Conservation (phyloP, 1,139 yeast species). For the Pichia sp. region DNA sequence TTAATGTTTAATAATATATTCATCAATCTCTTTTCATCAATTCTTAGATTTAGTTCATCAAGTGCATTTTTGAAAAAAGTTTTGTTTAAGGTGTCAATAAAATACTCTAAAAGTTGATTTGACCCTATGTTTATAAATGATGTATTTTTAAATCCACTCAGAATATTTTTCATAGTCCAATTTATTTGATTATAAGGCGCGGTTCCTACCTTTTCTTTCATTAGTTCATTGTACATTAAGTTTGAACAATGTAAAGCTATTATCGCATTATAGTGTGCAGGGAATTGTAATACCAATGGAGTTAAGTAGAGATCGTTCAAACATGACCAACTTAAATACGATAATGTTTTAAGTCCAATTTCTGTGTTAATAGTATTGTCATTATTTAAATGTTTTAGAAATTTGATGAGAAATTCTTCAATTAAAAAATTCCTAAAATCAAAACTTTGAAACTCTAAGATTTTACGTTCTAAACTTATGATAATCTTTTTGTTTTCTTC, state of each 20-base stretch:
- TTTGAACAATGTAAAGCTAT: slow-evolving; percentile 53
- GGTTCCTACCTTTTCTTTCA: slow-evolving; percentile 6
- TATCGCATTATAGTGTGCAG: slow-evolving; percentile 76
- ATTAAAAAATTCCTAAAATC: slow-evolving; percentile 60
- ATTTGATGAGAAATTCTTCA: slow-evolving; percentile 68
- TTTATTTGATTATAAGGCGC: background rate
- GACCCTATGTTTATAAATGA: slow-evolving; percentile 28
- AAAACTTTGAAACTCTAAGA: slow-evolving; percentile 34
- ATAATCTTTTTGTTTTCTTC: slow-evolving; percentile 44
- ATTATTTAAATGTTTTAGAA: slow-evolving; percentile 38
- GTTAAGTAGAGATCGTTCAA: slow-evolving; percentile 71
- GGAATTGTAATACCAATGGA: slow-evolving; percentile 61
- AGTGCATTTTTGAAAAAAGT: slow-evolving; percentile 22
- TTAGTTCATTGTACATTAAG: slow-evolving; percentile 30
- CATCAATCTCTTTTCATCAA: slow-evolving; percentile 18
- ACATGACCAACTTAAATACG: slow-evolving; percentile 66
- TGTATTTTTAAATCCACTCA: background rate
- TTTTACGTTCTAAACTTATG: slow-evolving; percentile 56
- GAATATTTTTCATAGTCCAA: background rate
- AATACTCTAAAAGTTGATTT: slow-evolving; percentile 28
- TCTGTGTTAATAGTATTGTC: too few relatives aligned
- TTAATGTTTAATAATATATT: slow-evolving; percentile 24
- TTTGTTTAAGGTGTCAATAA: slow-evolving; percentile 23
- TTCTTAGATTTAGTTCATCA: slow-evolving; percentile 13
- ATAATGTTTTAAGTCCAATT: slow-evolving; percentile 29